Evolutionary conservation across 495 filamentous ascomycete species (phyloP), one percentile per base, ranked within the genome.

Genomic region (Neurospora intermedia): DNA sequence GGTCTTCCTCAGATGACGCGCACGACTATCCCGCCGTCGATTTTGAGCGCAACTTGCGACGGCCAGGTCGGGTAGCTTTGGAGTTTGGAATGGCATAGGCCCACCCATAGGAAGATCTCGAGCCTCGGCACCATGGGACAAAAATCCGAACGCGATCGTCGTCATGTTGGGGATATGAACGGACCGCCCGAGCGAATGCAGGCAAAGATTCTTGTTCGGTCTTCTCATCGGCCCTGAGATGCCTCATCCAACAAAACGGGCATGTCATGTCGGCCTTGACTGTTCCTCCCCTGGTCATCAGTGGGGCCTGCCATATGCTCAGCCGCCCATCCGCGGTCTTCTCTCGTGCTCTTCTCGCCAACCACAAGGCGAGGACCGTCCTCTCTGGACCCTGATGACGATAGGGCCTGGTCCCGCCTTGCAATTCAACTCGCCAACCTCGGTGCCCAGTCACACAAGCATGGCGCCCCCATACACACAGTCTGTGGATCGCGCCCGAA

Each of bases 341-440:
- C 13, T 31, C 48, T 59, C 54, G 54, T 62, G 54, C 54, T 62
- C 23, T 62, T 62, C 54, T 62, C 54, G 31, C 54, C 54, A 62
- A 62, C 54, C 54, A 62, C 23, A 62, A 62, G 54, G 54, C 54
- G 54, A 62, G 27, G 23, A 35, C 48, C 13, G 23, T 13, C 48
- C 48, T 31, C 23, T 62, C 54, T 62, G 54, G 54, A 62, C 54
- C 54, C 54, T 62, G 23, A 62, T 62, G 54, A 62, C 43, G 71
- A 38, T 76, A 77, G 48, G 82, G 84, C 1, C 87, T 54, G 69
- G 48, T 16, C 31, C 11, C 13, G 69, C 31, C 48, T 27, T 27
- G 48, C 20, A 59, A 15, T 59, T 16, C 48, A 62, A 13, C 31
- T 23, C 48, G 48, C 54, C 54, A 27, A 62, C 27, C 23, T 35